Evolutionary conservation across 2,329 filamentous ascomycete species (phyloP), one percentile per base, ranked within the genome.

Genomic region (Fusarium luffae): DNA sequence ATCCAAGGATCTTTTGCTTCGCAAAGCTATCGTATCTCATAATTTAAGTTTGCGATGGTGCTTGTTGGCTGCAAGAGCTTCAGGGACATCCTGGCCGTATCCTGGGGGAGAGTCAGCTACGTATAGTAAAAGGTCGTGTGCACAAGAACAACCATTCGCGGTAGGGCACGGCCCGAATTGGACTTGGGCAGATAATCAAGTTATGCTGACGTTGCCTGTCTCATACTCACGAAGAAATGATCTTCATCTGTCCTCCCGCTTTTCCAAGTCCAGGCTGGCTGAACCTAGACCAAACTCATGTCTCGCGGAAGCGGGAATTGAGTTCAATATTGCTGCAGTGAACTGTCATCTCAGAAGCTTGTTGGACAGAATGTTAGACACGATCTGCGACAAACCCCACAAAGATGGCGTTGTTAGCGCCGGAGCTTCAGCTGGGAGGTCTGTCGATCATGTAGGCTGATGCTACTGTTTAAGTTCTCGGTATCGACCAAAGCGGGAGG

Each of bases 21-120:
- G 21, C 21, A 23, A 23, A 4, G 21, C 21, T 32, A 7, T 43
- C 41, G 21, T 34, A 6, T 23, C 58, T 59, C 58, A 42, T 60
- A 7, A 0, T 28, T 4, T 5, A 3, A 1, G 13, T 3, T 11
- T 16, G 3, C 4, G 12, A 7, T 5, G 8, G 8, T 21, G 18
- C 3, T 34, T 18, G 16, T 14, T 21, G 12, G 30, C 13, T 25
- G 11, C 1, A 2, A 32, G 3, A 10, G 11, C 2, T 23, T 5
- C 3, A 5, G 2, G 16, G 32, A 18, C 5, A 27, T 25, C 5
- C 3, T 7, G 14, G n/a, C 5, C 9, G 3, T 28, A 7, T 7
- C 1, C 13, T 16, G 10, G 23, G n/a, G 40, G 23, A 9, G 8
- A n/a, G 3, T 2, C 10, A 11, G 13, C 9, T 28, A 37, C 25